Base-by-base conservation (phyloP, 2,329 filamentous ascomycete species). In the Xylaria sp. region DNA sequence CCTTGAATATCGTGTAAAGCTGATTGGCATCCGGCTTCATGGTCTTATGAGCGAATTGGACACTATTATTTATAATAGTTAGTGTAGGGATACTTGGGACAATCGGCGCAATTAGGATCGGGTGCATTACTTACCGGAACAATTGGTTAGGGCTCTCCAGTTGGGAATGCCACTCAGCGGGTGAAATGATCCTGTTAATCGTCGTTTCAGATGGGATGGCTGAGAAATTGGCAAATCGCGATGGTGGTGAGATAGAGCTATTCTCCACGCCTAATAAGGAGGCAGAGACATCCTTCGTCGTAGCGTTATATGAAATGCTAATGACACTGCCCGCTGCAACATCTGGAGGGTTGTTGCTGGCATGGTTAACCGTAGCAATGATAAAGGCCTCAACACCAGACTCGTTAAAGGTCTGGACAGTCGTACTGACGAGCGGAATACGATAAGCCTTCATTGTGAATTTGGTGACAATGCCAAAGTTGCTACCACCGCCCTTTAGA, bases 1-100 rank as follows among this genome's bases (percentile, higher is more conserved):
- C 55, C 2, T 74, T 8, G 57, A 75, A 78, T 1, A 80, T 76
- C 1, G 66, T 61, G 45, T 65, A 61, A 0, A 80, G 64, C 6
- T 70, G 70, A 5, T 46, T 42, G 0, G 72, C 65, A 62, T 79
- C 73, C 0, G 78, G 74, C n/a, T 71, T 71, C 57, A 79, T 77
- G 0, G 76, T 75, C 3, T 77, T 71, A 50, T 76, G 74, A 1
- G 69, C 73, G 45, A 79, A 79, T 64, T 74, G 71, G 8, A 77
- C 70, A 6, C 74, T 77, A 38, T 42, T 65, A 23, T 45, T 23
- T 40, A 40, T 5, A 40, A 14, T 40, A 17, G 37, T 40, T n/a
- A 40, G 37, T n/a, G 17, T n/a, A 15, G 2, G 1, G 37, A 15
- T 40, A 17, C 9, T 4, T 15, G 37, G 15, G 3, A n/a, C 1